A percentile compares a stretch with the other conserved stretches of the same genome.
Conservation (phyloP, 352 stramenopile species). For the Phytopythium kandeliae region DNA sequence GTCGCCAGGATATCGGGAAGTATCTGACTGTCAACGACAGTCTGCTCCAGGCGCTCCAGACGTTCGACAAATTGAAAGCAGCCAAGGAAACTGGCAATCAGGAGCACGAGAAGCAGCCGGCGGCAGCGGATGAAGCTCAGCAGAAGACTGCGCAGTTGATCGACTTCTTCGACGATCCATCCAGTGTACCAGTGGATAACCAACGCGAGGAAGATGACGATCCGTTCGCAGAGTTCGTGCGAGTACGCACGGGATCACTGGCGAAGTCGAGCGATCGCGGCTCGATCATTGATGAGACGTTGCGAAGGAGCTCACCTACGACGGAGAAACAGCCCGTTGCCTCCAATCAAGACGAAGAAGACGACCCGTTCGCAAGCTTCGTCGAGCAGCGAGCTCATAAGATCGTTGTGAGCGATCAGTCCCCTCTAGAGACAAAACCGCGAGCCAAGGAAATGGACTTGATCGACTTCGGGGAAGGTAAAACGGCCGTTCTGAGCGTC, state of each 20-base stretch:
- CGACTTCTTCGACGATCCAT: constrained; percentile 1
- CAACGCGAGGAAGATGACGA: constrained; percentile 37
- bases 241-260: constrained; percentile 23
- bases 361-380: constrained; percentile 65
- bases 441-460: constrained; percentile 28
- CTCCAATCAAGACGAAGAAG: constrained; percentile 28
- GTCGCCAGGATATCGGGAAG: constrained; percentile 40
- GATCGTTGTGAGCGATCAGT: constrained; percentile 17
- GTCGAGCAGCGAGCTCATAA: constrained; percentile 46
- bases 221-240: constrained; percentile 59
- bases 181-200: constrained; percentile 10
- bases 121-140: constrained; percentile 1
- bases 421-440: constrained; percentile 14
- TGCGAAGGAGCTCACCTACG: neutral
- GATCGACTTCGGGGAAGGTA: constrained; percentile 68
- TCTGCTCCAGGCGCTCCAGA: constrained; percentile 47
- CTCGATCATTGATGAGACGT: constrained; percentile 2
- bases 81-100: constrained; percentile 18
- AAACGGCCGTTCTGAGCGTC: neutral
- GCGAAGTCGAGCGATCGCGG: constrained; percentile 10
- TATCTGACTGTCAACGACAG: constrained; percentile 71
- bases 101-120: constrained; percentile 5
- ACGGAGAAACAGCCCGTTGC: constrained; percentile 7
- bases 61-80: constrained; percentile 42
- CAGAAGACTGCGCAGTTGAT: neutral